Evolutionary conservation across 352 stramenopile genomes (phyloP).

Genomic region (Lagenidium giganteum): DNA sequence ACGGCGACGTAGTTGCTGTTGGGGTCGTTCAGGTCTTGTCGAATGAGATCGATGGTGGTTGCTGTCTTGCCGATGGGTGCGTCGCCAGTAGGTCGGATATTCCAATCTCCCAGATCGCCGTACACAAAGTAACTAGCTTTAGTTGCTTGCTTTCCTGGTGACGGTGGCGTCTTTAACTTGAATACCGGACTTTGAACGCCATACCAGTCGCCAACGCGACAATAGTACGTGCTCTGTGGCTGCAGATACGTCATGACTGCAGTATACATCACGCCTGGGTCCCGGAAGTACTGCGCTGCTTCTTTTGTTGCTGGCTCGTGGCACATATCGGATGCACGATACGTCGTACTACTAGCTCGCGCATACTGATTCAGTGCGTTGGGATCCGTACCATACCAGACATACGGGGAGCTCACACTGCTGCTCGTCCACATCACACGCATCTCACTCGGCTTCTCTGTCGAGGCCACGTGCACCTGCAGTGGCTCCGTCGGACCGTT

Average conservation of each 20-base stretch:
- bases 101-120: constrained; percentile 56
- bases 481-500: constrained; percentile 15
- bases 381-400: constrained; percentile 5
- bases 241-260: constrained; percentile 13
- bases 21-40: constrained; percentile 13
- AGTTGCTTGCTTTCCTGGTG: constrained; percentile 2
- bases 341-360: constrained; percentile 5
- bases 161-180: constrained; percentile 13
- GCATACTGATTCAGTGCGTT: background rate
- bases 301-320: constrained; percentile 15
- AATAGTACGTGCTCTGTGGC: constrained; percentile 17
- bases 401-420: background rate
- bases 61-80: constrained; percentile 12
- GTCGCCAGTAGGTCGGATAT: constrained; percentile 7
- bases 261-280: constrained; percentile 18
- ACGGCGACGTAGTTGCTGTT: constrained; percentile 32
- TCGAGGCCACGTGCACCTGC: constrained; percentile 18
- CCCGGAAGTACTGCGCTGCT: constrained; percentile 8
- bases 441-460: constrained; percentile 11
- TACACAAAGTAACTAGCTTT: constrained; percentile 57
- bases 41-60: constrained; percentile 28
- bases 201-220: constrained; percentile 10
- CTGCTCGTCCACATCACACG: constrained; percentile 16
- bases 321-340: constrained; percentile 22
- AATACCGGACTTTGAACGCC: constrained; percentile 8